Base-by-base conservation (phyloP, 2,329 filamentous ascomycete species). In the Grosmannia serpens region DNA sequence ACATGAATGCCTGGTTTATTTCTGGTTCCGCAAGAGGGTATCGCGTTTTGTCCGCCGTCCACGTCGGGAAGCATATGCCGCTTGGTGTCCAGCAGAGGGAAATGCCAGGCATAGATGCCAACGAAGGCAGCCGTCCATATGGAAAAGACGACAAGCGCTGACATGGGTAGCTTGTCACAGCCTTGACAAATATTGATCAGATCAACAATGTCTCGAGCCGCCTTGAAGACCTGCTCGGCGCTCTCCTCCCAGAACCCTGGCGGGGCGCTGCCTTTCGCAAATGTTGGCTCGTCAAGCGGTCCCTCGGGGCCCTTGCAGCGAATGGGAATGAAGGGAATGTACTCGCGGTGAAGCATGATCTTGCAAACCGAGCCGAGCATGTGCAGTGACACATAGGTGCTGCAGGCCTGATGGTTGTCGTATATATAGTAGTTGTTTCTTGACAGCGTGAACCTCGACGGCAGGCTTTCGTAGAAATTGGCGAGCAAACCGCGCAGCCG, bases 331-430 rank as follows among this genome's bases (percentile, higher is more conserved):
- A 86, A 87, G 0, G 85, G 84, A 29, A 88, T 76, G 61, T 85
- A 87, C 67, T 88, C 84, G 61, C 85, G 76, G 65, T 87, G 83
- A 31, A 88, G 74, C 72, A 87, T 82, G 62, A 89, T 84, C 58
- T 80, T 77, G 66, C 83, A 88, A 2, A 88, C 73, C 1, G 80
- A 79, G 60, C 82, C 79, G 1, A 88, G 77, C 64, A 84, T 83
- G 65, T 89, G 86, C 58, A 89, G 72, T 4, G 86, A 77, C 11
- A 84, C 80, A 65, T 86, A 89, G 9, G 80, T 78, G 52, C 83
- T 84, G 1, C 82, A 82, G 1, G 81, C 82, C 49, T 82, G 77
- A 58, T 82, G 77, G 61, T 81, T 82, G 64, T 87, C 83, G 65
- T 88, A 85, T 27, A 80, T 82, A 64, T 82, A 80, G 50, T 84